Conservation (phyloP, 2,329 filamentous ascomycete genomes). For the Corinectria fuckeliana region DNA sequence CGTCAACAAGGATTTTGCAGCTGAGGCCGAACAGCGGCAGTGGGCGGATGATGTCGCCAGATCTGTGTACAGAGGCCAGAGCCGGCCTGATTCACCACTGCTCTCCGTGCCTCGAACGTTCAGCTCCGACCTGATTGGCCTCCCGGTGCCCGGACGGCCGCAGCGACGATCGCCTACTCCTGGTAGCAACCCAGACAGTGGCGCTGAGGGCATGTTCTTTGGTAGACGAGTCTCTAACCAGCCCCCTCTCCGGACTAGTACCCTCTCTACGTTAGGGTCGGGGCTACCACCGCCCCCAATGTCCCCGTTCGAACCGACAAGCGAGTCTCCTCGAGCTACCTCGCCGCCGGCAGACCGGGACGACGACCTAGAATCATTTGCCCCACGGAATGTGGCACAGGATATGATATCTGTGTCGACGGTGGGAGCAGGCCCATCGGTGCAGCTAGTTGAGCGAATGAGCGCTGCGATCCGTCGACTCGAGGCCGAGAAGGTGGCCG, state of each 20-base stretch:
- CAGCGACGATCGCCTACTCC: slow-evolving; percentile 48
- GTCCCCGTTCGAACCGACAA: slow-evolving; percentile 52
- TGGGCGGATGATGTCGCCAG: slow-evolving; percentile 60
- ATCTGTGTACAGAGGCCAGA: slow-evolving; percentile 52
- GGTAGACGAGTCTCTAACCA: slow-evolving; percentile 59
- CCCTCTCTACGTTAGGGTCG: slow-evolving; percentile 47
- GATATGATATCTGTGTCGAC: slow-evolving; percentile 91
- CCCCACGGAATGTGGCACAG: slow-evolving; percentile 73
- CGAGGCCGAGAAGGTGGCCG: slow-evolving; percentile 88
- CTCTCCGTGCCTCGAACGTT: slow-evolving; percentile 59
- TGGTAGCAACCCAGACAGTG: slow-evolving; percentile 55
- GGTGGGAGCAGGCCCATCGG: slow-evolving; percentile 86
- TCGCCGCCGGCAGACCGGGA: slow-evolving; percentile 55
- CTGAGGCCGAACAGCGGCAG: slow-evolving; percentile 51
- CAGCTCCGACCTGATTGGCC: slow-evolving; percentile 60
- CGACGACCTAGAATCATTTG: slow-evolving; percentile 60
- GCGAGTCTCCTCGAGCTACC: slow-evolving; percentile 45
- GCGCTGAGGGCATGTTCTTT: slow-evolving; percentile 48
- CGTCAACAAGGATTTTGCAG: slow-evolving; percentile 41
- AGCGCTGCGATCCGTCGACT: slow-evolving; percentile 89
- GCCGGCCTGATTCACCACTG: slow-evolving; percentile 61
- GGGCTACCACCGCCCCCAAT: slow-evolving; percentile 50
- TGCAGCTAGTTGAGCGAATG: slow-evolving; percentile 96
- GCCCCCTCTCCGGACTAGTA: slow-evolving; percentile 50
- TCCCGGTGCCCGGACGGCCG: slow-evolving; percentile 48